Evolutionary conservation across 1,139 yeast genomes (phyloP).

Genomic region (Geotrichum phurueaensis): DNA sequence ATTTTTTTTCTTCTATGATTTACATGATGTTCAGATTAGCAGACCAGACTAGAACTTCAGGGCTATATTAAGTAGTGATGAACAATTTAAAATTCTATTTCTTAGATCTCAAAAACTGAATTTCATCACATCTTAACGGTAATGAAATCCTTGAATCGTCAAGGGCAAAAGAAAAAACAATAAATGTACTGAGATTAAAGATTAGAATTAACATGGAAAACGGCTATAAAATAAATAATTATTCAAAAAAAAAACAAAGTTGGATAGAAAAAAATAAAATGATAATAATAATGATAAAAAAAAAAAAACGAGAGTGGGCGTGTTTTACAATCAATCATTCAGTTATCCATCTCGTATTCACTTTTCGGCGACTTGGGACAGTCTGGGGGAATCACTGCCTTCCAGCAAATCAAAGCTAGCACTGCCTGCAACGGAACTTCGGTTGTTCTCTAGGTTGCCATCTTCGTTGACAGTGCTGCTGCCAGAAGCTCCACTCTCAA

Average conservation of each 20-base stretch:
- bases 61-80: too few species aligned
- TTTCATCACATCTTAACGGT: neutral
- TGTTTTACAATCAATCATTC: neutral
- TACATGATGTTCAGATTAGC: too few species aligned
- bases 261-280: neutral
- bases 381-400: neutral
- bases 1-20: neutral
- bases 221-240: neutral
- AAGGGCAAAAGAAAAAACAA: neutral
- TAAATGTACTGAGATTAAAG: neutral
- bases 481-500: neutral
- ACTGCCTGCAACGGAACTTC: neutral
- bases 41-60: too few species aligned
- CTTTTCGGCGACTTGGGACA: conserved; percentile 1
- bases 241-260: neutral
- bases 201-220: neutral
- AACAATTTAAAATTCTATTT: too few species aligned
- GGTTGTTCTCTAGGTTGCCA: neutral
- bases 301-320: neutral
- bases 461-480: neutral
- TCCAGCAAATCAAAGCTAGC: neutral
- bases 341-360: neutral
- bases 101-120: too few species aligned
- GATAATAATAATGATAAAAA: neutral
- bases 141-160: neutral